Percentiles rank a stretch among this genome's conserved stretches.
Conservation (phyloP, 306 rosid genomes). For the Citrullus colocynthis region DNA sequence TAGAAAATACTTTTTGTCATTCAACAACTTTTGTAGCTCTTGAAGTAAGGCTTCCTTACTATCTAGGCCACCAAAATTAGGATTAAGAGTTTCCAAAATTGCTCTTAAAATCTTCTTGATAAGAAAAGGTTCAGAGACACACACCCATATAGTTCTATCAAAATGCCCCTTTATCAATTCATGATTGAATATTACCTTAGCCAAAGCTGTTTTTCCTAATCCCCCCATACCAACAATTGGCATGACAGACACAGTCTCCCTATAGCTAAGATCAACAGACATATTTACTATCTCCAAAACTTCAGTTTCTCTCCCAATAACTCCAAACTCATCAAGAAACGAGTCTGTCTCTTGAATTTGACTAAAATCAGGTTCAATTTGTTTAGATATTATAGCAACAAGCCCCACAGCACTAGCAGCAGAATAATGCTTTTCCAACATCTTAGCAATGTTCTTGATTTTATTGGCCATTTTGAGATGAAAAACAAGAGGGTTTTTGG, state of each 20-base stretch:
- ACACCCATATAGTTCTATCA: constrained; percentile 11
- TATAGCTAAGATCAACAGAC: neutral
- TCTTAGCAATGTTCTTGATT: neutral
- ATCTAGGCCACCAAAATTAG: neutral
- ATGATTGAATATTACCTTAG: constrained; percentile 6
- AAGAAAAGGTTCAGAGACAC: constrained; percentile 10
- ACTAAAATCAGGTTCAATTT: neutral
- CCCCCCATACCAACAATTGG: constrained; percentile 18
- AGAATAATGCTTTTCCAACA: neutral
- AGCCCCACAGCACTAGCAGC: neutral
- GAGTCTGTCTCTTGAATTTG: neutral
- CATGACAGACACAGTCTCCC: neutral
- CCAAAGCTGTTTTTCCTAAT: constrained; percentile 13
- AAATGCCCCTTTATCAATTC: neutral
- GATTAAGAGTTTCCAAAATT: neutral
- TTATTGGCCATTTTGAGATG: neutral
- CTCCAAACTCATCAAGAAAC: neutral
- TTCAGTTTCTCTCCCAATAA: neutral
- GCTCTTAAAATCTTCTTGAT: neutral
- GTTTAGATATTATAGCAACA: neutral
- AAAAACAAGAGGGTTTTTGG: neutral
- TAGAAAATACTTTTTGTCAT: constrained; percentile 7
- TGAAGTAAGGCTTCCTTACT: neutral
- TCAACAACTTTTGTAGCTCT: neutral
- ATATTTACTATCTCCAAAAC: neutral